phyloP scores from a whole-genome alignment of 257 asterid genomes.

The Penstemon eatonii region DNA sequence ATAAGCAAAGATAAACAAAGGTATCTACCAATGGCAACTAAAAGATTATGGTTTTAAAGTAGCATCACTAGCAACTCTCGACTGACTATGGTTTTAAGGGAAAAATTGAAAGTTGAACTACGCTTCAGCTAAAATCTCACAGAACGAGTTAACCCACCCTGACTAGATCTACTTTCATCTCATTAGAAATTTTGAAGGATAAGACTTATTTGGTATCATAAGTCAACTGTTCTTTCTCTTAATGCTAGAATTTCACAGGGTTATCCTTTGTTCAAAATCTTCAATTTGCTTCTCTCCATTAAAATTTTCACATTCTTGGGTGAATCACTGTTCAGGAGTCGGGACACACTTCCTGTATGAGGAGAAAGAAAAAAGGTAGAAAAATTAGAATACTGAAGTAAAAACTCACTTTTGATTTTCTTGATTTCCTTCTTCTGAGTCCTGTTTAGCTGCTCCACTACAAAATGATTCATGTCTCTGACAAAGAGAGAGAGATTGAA shows the following conservation, averaged over 20 bases:
- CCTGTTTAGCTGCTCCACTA: slow-evolving; percentile 38
- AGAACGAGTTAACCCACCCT: neutral
- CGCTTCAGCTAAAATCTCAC: neutral
- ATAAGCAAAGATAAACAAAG: no score
- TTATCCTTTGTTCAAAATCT: neutral
- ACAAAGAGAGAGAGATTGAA: slow-evolving; percentile 16
- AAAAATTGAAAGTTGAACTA: neutral
- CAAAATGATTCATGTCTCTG: slow-evolving; percentile 44
- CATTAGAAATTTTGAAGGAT: neutral
- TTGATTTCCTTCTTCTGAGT: slow-evolving; percentile 36
- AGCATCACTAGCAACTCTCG: neutral
- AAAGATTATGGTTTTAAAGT: neutral
- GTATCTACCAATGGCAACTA: neutral
- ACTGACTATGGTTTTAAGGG: neutral
- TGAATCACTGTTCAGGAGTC: slow-evolving; percentile 13
- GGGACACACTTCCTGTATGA: neutral
- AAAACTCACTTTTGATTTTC: slow-evolving; percentile 41
- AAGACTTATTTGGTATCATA: neutral
- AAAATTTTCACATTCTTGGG: slow-evolving; percentile 11
- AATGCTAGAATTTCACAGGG: neutral
- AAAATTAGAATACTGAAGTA: neutral
- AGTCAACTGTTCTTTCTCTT: neutral
- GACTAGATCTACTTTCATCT: neutral
- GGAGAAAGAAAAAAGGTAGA: slow-evolving; percentile 4
- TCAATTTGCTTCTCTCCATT: neutral